Evolutionary conservation across 306 rosid species (phyloP), one percentile per base, ranked within the genome.

Genomic region (Quercus alba): DNA sequence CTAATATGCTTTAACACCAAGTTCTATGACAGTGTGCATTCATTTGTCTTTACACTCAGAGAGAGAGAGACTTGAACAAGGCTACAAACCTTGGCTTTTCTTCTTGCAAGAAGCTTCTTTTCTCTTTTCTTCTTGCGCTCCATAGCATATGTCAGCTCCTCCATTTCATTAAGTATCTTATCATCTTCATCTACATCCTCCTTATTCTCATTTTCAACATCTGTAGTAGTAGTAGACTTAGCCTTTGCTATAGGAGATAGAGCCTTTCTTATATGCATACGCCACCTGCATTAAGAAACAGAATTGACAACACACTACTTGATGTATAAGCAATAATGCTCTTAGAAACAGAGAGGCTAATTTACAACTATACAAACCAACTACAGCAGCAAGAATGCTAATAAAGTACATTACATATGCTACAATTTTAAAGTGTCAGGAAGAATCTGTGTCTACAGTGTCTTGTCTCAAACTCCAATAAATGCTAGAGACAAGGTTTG

Each of bases 131-230:
- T 93, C 88, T 95, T 95, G 49, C 84, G 96, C 56, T 89, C 97
- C 91, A 91, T 82, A 5, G 90, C 92, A 82, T 87, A 6, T 11
- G 94, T 82, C 70, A 95, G 84, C 86, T 93, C 97, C 88, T 95
- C 99, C 99, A 95, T 95, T 84, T 95, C 95, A 78, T 91, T 85
- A 14, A 95, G 97, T 85, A 95, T 55, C 82, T 51, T 93, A 74
- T 91, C 94, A 30, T 95, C 98, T 62, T 87, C 97, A 74, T 95
- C 98, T 62, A 84, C 97, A 74, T 91, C 90, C 79, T 82, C 90
- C 79, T 86, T 81, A 13, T 35, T 78, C 72, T 84, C 90, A 69
- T 76, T 85, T 77, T 74, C 84, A 28, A 44, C 56, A 28, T 77
- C 83, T 5, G 55, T 56, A 10, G 56, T 71, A 57, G 87, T 49